A percentile compares a stretch with the other conserved stretches of the same genome.
Conservation (phyloP, 495 filamentous ascomycete species). For the Tuber melanosporum region DNA sequence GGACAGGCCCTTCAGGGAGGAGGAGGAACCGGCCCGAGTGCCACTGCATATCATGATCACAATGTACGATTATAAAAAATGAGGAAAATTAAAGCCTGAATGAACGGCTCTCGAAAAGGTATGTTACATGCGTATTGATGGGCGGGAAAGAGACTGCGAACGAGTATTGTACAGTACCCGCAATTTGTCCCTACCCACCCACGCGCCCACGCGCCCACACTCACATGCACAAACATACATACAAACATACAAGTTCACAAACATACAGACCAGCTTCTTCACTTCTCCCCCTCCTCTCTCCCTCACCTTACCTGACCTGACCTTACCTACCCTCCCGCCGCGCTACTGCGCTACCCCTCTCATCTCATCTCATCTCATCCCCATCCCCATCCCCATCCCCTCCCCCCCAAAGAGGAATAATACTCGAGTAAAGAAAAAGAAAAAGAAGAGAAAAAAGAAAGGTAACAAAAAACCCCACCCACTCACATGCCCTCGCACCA, state of each 20-base stretch:
- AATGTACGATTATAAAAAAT: constrained; percentile 37
- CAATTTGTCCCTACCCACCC: background rate
- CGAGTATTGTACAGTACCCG: background rate
- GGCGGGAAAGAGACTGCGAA: background rate
- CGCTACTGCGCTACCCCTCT: background rate
- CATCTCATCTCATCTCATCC: background rate
- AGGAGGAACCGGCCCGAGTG: constrained; percentile 19
- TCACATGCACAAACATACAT: background rate
- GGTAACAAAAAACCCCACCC: background rate
- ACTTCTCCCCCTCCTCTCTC: background rate
- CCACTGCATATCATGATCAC: constrained; percentile 31
- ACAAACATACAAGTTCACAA: background rate
- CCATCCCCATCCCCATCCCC: constrained; percentile 10
- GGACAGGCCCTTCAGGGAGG: constrained; percentile 11
- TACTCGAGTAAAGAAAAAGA: constrained; percentile 12
- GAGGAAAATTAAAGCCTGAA: constrained; percentile 13
- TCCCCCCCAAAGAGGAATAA: constrained; percentile 4
- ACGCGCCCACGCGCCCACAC: background rate
- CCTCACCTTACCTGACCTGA: background rate
- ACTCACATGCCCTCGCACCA: background rate
- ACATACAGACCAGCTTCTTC: background rate
- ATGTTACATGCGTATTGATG: background rate
- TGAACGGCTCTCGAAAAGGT: background rate
- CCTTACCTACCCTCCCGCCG: background rate
- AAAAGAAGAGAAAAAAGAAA: background rate